These are phyloP conservation scores for Colletotrichum tabaci DNA, from an alignment of 2,329 filamentous ascomycete species.

Conservation along the genomic window DNA sequence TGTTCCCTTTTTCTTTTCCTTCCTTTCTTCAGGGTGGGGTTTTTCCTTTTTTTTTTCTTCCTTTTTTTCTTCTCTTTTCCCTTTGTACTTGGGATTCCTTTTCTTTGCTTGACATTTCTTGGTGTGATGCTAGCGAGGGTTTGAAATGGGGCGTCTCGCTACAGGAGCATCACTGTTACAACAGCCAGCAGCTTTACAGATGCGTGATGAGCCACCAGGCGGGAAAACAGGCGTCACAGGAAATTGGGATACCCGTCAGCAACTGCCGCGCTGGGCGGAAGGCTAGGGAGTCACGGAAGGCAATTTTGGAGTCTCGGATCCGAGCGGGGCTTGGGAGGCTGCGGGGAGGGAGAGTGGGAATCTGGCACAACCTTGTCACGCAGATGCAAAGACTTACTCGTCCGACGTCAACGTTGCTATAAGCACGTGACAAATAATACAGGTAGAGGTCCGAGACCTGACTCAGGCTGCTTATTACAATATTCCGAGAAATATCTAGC, in stretches of 20 bases:
- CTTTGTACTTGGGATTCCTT: background rate
- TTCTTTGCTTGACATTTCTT: too few species aligned
- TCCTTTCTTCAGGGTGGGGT: background rate
- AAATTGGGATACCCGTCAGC: slow-evolving; percentile 7
- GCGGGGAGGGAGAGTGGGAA: background rate
- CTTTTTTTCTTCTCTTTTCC: background rate
- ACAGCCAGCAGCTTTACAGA: background rate
- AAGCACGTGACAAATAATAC: too few species aligned
- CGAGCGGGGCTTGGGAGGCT: background rate
- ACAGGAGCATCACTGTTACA: background rate
- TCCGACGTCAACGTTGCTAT: too few species aligned
- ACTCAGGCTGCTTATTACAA: too few species aligned
- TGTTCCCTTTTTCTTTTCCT: too few species aligned
- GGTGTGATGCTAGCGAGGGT: slow-evolving; percentile 1
- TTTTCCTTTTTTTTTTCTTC: too few species aligned
- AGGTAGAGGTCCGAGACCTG: too few species aligned
- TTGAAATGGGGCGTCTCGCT: background rate
- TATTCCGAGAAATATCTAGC: too few species aligned
- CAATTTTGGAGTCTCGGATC: slow-evolving; percentile 5
- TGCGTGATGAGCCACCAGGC: background rate
- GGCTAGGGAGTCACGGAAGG: background rate
- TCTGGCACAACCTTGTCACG: background rate
- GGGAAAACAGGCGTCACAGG: slow-evolving; percentile 6
- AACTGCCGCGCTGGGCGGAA: background rate
- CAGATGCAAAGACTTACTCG: background rate